These are phyloP conservation scores for Euphorbia peplus DNA, from an alignment of 345 rosid species.

Conservation along the genomic window DNA sequence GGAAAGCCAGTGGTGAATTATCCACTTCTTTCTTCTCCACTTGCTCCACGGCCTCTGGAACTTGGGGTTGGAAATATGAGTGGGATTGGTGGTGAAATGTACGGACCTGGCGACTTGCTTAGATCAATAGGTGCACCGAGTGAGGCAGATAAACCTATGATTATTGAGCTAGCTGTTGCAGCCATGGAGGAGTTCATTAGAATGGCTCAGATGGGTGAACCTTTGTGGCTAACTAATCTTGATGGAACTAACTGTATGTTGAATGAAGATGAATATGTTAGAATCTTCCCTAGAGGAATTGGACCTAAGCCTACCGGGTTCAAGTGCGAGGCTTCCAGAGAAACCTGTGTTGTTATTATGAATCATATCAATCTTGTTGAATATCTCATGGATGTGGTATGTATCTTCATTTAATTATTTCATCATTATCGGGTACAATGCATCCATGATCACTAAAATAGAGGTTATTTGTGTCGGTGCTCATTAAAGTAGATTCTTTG, in stretches of 20 bases:
- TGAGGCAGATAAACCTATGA: constrained; percentile 59
- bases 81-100: constrained; percentile 56
- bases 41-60: constrained; percentile 63
- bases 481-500: too few relatives aligned
- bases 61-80: constrained; percentile 55
- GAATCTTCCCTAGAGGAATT: constrained; percentile 50
- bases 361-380: constrained; percentile 58
- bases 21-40: constrained; percentile 61
- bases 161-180: constrained; percentile 72
- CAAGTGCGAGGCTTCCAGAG: constrained; percentile 77
- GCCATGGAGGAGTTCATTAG: constrained; percentile 87
- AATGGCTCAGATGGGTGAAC: constrained; percentile 77
- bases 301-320: constrained; percentile 63
- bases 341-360: constrained; percentile 63
- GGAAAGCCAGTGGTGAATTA: constrained; percentile 85
- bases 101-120: constrained; percentile 68
- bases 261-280: constrained; percentile 65
- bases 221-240: constrained; percentile 61
- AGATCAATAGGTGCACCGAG: constrained; percentile 52
- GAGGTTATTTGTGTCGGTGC: too few relatives aligned
- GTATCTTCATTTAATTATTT: too few relatives aligned
- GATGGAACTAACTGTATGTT: constrained; percentile 42
- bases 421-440: too few relatives aligned
- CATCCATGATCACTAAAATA: too few relatives aligned
- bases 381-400: constrained; percentile 81